Evolutionary conservation across 768 basidiomycete species (phyloP), one percentile per base, ranked within the genome.

Genomic region (Pholiota molesta): DNA sequence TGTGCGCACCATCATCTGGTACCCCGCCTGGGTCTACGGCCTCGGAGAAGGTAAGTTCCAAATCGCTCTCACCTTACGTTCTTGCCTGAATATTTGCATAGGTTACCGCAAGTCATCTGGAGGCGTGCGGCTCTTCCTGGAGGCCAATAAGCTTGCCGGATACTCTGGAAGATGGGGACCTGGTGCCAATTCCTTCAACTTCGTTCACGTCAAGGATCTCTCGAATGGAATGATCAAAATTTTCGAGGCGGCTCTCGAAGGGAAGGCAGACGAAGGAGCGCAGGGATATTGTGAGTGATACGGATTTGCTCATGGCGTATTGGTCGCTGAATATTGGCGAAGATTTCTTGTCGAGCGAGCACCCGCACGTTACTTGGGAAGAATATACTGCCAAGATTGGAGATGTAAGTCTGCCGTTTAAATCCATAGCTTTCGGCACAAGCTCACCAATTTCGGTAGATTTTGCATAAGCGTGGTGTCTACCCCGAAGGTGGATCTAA

Each of bases 11-110:
- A 77, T 80, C 47, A 78, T 81, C 54, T 68, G 77, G 33, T 77
- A 70, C 52, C 81, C 81, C 11, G 74, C 67, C 23, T 73, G 78
- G 73, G 77, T 82, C 1, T 83, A 79, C 62, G 79, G 81, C 2
- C 61, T 80, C 14, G 77, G 80, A 16, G 68, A 78, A 71, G 79
- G 78, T 77, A 40, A 53, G 67, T 28, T 40, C 35, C 57, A 17
- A n/a, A 5, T 29, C 3, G 31, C 7, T n/a, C 29, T 40, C 21
- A 8, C 19, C 10, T 0, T 44, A 21, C 52, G 23, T 16, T 8
- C 26, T 45, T 47, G 21, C 53, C 11, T 51, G 21, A 29, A 19
- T 53, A 35, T 35, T 9, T n/a, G 7, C n/a, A 9, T 57, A 75
- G 78, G 78, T 14, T 65, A 79, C 29, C 75, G 77, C 55, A 79